phyloP scores from a whole-genome alignment of 345 rosid genomes.

The Pistacia integerrima region DNA sequence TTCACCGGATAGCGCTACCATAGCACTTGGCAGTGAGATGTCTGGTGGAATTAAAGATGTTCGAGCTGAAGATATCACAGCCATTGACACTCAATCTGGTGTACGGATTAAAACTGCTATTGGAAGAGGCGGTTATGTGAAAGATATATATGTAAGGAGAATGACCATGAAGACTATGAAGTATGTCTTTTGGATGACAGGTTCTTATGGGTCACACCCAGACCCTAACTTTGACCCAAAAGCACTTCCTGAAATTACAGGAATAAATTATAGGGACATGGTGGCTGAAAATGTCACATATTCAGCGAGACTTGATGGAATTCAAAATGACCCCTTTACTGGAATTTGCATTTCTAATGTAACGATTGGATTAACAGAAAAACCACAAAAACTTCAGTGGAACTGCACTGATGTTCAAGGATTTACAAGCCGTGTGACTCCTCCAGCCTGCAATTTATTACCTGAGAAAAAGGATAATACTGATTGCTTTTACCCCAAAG shows the following conservation, averaged over 20 bases:
- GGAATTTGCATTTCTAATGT: constrained; percentile 76
- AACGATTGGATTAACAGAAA: constrained; percentile 37
- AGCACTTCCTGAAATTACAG: constrained; percentile 52
- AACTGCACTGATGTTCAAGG: constrained; percentile 68
- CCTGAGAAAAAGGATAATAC: constrained; percentile 33
- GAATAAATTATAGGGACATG: constrained; percentile 58
- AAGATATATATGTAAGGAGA: constrained; percentile 58
- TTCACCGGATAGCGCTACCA: constrained; percentile 77
- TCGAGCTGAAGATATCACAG: constrained; percentile 55
- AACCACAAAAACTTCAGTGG: constrained; percentile 58
- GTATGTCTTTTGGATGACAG: constrained; percentile 81
- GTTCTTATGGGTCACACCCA: constrained; percentile 64
- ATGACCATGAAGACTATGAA: constrained; percentile 62
- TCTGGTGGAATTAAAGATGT: constrained; percentile 76
- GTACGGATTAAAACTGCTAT: constrained; percentile 63
- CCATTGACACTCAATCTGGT: constrained; percentile 55
- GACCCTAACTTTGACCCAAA: constrained; percentile 56
- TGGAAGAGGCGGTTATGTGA: constrained; percentile 63
- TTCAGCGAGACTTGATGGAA: constrained; percentile 56
- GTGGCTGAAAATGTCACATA: constrained; percentile 60
- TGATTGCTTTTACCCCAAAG: constrained; percentile 55
- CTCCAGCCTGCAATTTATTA: constrained; percentile 54
- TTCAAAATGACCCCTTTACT: constrained; percentile 27
- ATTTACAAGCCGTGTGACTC: constrained; percentile 55
- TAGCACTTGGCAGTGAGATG: constrained; percentile 89